Percentiles rank a stretch among this genome's conserved stretches.
These are phyloP conservation scores for Prunus salicina DNA, from an alignment of 306 rosid species.

Conservation along the genomic window DNA sequence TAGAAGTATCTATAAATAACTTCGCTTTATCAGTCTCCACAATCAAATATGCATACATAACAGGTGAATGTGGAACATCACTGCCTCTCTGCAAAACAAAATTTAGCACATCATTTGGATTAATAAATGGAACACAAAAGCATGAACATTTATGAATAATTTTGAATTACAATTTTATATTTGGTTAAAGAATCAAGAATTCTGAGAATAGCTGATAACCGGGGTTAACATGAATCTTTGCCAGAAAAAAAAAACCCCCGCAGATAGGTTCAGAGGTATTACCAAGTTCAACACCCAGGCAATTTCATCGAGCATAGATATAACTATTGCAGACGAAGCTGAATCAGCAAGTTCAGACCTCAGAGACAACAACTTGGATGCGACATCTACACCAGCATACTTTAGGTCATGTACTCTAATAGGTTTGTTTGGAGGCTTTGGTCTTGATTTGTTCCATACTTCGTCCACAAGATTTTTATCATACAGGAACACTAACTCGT, in stretches of 20 bases:
- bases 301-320: slow-evolving; percentile 92
- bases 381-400: slow-evolving; percentile 87
- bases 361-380: slow-evolving; percentile 66
- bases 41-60: slow-evolving; percentile 87
- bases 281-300: slow-evolving; percentile 98
- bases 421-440: slow-evolving; percentile 59
- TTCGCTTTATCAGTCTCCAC: slow-evolving; percentile 79
- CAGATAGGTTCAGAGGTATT: slow-evolving; percentile 24
- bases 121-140: slow-evolving; percentile 21
- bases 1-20: slow-evolving; percentile 68
- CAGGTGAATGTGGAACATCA: slow-evolving; percentile 93
- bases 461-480: slow-evolving; percentile 81
- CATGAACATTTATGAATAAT: background rate
- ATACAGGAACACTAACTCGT: slow-evolving; percentile 71
- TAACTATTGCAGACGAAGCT: slow-evolving; percentile 79
- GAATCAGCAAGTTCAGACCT: slow-evolving; percentile 64
- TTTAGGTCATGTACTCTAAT: slow-evolving; percentile 72
- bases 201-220: slow-evolving; percentile 10
- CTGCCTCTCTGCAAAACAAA: slow-evolving; percentile 80
- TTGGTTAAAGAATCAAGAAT: background rate
- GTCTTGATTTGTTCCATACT: slow-evolving; percentile 80
- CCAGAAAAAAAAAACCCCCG: background rate
- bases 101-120: slow-evolving; percentile 10
- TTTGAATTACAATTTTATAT: background rate
- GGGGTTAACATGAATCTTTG: slow-evolving; percentile 9